A percentile compares a stretch with the other conserved stretches of the same genome.
phyloP scores from a whole-genome alignment of 345 rosid species.

The Schrenkiella parvula region DNA sequence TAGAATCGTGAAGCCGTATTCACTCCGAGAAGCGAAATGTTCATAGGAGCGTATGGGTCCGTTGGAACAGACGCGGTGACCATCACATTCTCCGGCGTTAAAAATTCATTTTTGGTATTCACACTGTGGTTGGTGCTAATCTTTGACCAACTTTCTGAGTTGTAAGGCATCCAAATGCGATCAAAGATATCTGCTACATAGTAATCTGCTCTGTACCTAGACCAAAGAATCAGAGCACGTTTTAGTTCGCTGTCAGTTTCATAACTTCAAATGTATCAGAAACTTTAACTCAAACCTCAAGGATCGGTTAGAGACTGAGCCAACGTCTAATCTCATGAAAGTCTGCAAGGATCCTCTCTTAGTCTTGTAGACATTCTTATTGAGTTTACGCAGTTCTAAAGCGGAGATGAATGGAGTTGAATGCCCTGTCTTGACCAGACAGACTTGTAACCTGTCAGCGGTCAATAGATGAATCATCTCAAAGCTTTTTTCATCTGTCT shows the following conservation, averaged over 20 bases:
- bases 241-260: background rate
- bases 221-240: background rate
- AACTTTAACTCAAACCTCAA: constrained; percentile 24
- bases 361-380: background rate
- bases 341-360: background rate
- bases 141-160: background rate
- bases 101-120: background rate
- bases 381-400: constrained; percentile 36
- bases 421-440: constrained; percentile 34
- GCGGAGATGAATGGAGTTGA: constrained; percentile 41
- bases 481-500: fast-evolving
- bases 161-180: constrained; percentile 31
- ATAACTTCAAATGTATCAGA: background rate
- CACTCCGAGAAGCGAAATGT: background rate
- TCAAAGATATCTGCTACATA: constrained; percentile 20
- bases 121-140: background rate
- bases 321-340: background rate
- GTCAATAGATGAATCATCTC: constrained; percentile 35
- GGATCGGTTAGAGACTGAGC: background rate
- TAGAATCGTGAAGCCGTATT: background rate
- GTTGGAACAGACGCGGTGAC: constrained; percentile 27
- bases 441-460: constrained; percentile 27
- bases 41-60: background rate
- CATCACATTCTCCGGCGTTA: constrained; percentile 26
- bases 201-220: constrained; percentile 22